Evolutionary conservation across 2,329 filamentous ascomycete species (phyloP).

Genomic region (Phaeosphaeria sp.): DNA sequence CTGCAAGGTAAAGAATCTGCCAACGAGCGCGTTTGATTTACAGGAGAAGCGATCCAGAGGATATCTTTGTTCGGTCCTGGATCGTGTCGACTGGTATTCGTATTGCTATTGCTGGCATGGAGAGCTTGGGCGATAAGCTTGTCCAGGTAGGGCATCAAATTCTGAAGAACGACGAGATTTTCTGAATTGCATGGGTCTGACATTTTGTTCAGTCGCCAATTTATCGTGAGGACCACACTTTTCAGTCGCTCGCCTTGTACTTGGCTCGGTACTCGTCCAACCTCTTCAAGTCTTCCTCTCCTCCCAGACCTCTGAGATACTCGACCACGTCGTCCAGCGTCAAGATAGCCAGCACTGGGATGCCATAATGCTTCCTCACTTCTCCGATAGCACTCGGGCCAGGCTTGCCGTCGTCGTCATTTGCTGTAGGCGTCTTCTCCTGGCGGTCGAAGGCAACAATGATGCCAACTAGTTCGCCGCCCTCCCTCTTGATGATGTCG

Average conservation of each 20-base stretch:
- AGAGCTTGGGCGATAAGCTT: no score
- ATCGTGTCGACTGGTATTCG: no score
- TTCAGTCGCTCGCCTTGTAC: slow-evolving; percentile 48
- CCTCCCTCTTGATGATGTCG: slow-evolving; percentile 83
- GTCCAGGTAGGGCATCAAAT: no score
- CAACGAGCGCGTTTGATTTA: no score
- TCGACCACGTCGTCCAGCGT: slow-evolving; percentile 78
- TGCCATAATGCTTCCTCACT: slow-evolving; percentile 79
- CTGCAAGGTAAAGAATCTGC: no score
- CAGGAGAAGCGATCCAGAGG: no score
- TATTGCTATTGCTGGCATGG: no score
- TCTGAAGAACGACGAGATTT: not conserved
- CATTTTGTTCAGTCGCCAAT: not conserved
- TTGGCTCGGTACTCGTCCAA: slow-evolving; percentile 49
- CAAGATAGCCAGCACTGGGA: slow-evolving; percentile 83
- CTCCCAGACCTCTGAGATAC: slow-evolving; percentile 52
- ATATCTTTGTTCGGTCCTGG: no score
- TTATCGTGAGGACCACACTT: not conserved
- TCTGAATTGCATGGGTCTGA: not conserved
- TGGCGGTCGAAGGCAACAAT: slow-evolving; percentile 87
- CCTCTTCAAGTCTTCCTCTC: slow-evolving; percentile 53
- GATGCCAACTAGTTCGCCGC: slow-evolving; percentile 84
- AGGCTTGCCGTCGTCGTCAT: slow-evolving; percentile 69
- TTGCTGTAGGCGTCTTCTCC: slow-evolving; percentile 74
- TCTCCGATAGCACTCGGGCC: slow-evolving; percentile 84